phyloP scores from a whole-genome alignment of 2,329 filamentous ascomycete genomes.

The Botrytis medusae region DNA sequence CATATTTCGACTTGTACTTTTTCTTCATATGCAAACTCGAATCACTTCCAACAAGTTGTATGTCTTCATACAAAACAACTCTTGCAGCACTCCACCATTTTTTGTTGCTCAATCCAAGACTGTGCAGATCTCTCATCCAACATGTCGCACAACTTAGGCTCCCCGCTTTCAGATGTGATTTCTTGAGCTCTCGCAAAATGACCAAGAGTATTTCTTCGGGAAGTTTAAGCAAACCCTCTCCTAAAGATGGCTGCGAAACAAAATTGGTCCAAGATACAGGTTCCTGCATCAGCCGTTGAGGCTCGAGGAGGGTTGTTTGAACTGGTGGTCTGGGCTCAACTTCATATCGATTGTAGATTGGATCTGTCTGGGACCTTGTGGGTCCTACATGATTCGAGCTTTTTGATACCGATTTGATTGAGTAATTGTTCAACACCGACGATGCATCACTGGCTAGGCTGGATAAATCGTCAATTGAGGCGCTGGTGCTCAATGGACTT shows the following conservation, averaged over 20 bases:
- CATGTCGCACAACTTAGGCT: slow-evolving; percentile 61
- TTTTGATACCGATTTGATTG: slow-evolving; percentile 17
- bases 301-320: slow-evolving; percentile 9
- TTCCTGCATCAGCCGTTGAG: slow-evolving; percentile 22
- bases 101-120: slow-evolving; percentile 50
- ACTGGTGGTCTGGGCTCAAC: slow-evolving; percentile 23
- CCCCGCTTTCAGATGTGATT: slow-evolving; percentile 49
- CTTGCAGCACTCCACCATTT: slow-evolving; percentile 53
- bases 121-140: slow-evolving; percentile 61
- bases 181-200: slow-evolving; percentile 55
- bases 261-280: slow-evolving; percentile 24
- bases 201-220: slow-evolving; percentile 59
- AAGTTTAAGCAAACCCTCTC: slow-evolving; percentile 55
- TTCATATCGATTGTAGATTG: slow-evolving; percentile 25
- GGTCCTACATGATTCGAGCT: slow-evolving; percentile 26
- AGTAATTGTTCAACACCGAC: slow-evolving; percentile 18
- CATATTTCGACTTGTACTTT: slow-evolving; percentile 54
- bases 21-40: slow-evolving; percentile 52
- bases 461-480: slow-evolving; percentile 31
- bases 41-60: slow-evolving; percentile 59
- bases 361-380: slow-evolving; percentile 26
- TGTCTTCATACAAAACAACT: slow-evolving; percentile 50
- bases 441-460: slow-evolving; percentile 32
- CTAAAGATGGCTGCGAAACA: slow-evolving; percentile 35
- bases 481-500: slow-evolving; percentile 36